Conservation (phyloP, 2,329 filamentous ascomycete species). For the Fusarium burgessii region DNA sequence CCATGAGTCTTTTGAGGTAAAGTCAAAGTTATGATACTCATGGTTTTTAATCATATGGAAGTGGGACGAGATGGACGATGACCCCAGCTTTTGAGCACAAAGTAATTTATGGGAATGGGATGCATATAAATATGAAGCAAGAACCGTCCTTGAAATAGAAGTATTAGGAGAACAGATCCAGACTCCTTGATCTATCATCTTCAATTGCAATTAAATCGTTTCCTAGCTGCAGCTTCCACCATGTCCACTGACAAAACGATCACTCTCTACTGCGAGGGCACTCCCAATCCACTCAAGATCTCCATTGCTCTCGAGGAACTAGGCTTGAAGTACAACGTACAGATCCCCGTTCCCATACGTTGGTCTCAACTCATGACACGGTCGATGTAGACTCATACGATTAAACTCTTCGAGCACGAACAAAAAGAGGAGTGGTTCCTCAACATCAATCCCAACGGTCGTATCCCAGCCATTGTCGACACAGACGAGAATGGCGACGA, state of each 20-base stretch:
- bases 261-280: conserved; percentile 83
- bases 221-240: not conserved
- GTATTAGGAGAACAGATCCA: not conserved
- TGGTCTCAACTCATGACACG: not conserved
- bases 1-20: conserved; percentile 3
- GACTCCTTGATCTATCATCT: not conserved
- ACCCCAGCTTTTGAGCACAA: not conserved
- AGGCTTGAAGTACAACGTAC: conserved; percentile 78
- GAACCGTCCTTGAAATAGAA: not conserved
- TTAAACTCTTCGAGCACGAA: conserved; percentile 76
- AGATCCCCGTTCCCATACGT: not conserved
- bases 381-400: conserved; percentile 60
- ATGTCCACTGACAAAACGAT: conserved; percentile 60
- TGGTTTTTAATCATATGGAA: not conserved
- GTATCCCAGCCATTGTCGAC: conserved; percentile 88
- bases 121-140: conserved; percentile 12
- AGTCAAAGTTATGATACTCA: not conserved
- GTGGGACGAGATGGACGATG: not conserved
- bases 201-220: not conserved
- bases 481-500: conserved; percentile 76
- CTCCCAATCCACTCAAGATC: conserved; percentile 90
- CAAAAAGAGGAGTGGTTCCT: conserved; percentile 90
- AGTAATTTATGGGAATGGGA: not conserved
- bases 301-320: conserved; percentile 89
- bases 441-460: conserved; percentile 90